phyloP scores from a whole-genome alignment of 2,329 filamentous ascomycete genomes.

The Botryotinia globosa region DNA sequence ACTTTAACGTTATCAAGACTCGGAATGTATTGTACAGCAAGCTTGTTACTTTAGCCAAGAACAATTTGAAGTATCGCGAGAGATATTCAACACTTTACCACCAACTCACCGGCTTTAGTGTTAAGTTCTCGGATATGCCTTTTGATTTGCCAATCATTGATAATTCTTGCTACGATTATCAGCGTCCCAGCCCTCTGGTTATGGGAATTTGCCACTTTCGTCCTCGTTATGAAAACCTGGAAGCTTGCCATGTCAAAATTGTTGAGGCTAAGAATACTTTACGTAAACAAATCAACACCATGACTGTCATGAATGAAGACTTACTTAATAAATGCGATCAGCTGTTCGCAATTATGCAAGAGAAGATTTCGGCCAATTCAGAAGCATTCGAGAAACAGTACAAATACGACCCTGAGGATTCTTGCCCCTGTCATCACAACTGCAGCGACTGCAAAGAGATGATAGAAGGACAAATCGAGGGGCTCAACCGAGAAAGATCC shows the following conservation, averaged over 20 bases:
- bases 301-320: not conserved
- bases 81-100: not conserved
- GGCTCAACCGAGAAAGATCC: not conserved
- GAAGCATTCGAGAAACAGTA: not conserved
- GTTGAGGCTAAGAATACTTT: not conserved
- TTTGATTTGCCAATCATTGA: not conserved
- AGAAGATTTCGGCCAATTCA: not conserved
- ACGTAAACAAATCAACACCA: not conserved
- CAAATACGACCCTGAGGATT: not conserved
- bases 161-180: not conserved
- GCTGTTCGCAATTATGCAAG: not conserved
- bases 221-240: not conserved
- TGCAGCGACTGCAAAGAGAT: not conserved
- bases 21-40: not conserved
- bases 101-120: not conserved
- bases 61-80: not conserved
- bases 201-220: not conserved
- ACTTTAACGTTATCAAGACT: not conserved
- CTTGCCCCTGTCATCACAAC: not conserved
- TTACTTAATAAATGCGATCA: not conserved
- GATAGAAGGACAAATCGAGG: not conserved
- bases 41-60: not conserved
- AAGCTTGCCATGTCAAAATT: not conserved
- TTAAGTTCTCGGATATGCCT: not conserved
- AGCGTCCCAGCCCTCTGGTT: not conserved